Evolutionary conservation across 1,284 basidiomycete species (phyloP).

Genomic region (Ustilago hordei): DNA sequence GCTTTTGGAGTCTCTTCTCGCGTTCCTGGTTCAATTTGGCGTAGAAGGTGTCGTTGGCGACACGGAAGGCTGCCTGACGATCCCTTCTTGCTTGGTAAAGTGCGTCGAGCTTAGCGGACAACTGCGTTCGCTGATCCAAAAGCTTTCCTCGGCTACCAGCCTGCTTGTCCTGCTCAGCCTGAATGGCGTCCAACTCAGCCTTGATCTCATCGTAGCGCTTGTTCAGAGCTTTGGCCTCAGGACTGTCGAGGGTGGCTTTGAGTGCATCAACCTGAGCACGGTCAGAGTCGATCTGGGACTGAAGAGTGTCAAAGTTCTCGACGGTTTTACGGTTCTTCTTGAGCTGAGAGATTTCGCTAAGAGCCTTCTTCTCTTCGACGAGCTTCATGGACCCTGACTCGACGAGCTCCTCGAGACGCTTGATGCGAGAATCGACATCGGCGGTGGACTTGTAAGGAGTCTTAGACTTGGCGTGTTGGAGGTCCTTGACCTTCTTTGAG

Average conservation of each 20-base stretch:
- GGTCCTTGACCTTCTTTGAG: constrained; percentile 89
- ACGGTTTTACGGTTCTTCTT: constrained; percentile 68
- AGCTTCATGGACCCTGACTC: constrained; percentile 93
- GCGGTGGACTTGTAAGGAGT: constrained; percentile 83
- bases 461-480: constrained; percentile 85
- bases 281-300: constrained; percentile 84
- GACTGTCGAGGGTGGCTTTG: constrained; percentile 87
- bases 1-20: constrained; percentile 78
- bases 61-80: constrained; percentile 62
- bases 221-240: constrained; percentile 83
- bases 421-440: constrained; percentile 88
- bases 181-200: constrained; percentile 85
- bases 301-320: constrained; percentile 71
- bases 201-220: constrained; percentile 87
- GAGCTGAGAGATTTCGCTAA: constrained; percentile 84
- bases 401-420: constrained; percentile 81
- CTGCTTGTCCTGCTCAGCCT: constrained; percentile 86
- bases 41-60: constrained; percentile 64
- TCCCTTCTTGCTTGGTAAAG: constrained; percentile 86
- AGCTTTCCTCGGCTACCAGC: constrained; percentile 85
- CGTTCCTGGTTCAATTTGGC: constrained; percentile 63
- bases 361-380: constrained; percentile 93
- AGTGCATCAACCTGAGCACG: constrained; percentile 82
- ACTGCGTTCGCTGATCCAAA: constrained; percentile 84
- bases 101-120: constrained; percentile 75